A percentile compares a stretch with the other conserved stretches of the same genome.
phyloP scores from a whole-genome alignment of 2,329 filamentous ascomycete genomes.

The Xylaria sp. region DNA sequence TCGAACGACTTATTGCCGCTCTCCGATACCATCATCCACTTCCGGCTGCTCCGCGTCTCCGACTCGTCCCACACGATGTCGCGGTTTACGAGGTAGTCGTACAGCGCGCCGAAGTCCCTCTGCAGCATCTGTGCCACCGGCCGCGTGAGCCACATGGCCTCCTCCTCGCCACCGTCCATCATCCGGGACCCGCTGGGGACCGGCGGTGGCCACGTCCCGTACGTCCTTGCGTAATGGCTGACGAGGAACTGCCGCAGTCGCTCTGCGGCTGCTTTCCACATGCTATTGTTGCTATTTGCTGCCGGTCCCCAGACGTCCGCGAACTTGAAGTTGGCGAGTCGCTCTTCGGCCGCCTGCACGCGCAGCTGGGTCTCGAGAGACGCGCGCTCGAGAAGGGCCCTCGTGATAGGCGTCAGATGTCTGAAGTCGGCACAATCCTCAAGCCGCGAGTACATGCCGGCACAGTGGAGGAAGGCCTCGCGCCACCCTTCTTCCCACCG shows the following conservation, averaged over 20 bases:
- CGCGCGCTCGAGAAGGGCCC: slow-evolving; percentile 70
- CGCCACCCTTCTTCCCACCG: slow-evolving; percentile 75
- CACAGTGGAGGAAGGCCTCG: slow-evolving; percentile 74
- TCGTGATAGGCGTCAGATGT: slow-evolving; percentile 69
- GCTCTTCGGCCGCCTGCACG: slow-evolving; percentile 70
- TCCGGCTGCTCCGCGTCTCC: slow-evolving; percentile 69
- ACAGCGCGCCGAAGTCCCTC: slow-evolving; percentile 73
- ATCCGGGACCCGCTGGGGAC: slow-evolving; percentile 43
- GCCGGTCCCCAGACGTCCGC: slow-evolving; percentile 67
- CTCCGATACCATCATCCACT: slow-evolving; percentile 71
- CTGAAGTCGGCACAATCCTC: slow-evolving; percentile 67
- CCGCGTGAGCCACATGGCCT: slow-evolving; percentile 70
- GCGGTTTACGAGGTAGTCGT: slow-evolving; percentile 76
- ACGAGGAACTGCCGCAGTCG: slow-evolving; percentile 70
- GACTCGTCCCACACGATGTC: slow-evolving; percentile 73
- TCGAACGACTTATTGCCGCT: slow-evolving; percentile 59
- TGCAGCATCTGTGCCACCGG: slow-evolving; percentile 68
- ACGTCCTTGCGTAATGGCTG: slow-evolving; percentile 65
- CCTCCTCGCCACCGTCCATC: slow-evolving; percentile 46
- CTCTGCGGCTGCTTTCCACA: slow-evolving; percentile 66
- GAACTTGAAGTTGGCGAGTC: slow-evolving; percentile 69
- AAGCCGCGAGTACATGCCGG: slow-evolving; percentile 69
- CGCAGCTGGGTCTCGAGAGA: slow-evolving; percentile 71
- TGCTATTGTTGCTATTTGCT: slow-evolving; percentile 46
- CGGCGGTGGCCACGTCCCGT: slow-evolving; percentile 71